These are phyloP conservation scores for Suillus discolor DNA, from an alignment of 768 basidiomycete species.

Conservation along the genomic window DNA sequence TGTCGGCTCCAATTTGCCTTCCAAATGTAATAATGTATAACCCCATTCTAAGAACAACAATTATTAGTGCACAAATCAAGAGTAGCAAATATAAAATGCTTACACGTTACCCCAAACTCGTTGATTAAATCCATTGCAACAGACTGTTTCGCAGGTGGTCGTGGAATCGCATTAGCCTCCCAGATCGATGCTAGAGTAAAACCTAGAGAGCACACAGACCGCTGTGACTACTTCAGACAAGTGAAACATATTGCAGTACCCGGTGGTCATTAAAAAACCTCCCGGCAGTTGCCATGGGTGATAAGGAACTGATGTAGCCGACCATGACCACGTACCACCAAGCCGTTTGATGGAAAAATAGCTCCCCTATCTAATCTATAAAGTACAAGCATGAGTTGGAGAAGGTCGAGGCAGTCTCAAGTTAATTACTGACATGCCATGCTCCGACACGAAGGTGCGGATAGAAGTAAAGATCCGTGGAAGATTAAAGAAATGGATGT, in stretches of 20 bases:
- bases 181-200: slow-evolving; percentile 55
- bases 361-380: slow-evolving; percentile 59
- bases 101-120: slow-evolving; percentile 58
- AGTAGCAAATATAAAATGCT: slow-evolving; percentile 19
- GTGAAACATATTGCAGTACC: slow-evolving; percentile 20
- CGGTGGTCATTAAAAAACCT: slow-evolving; percentile 66
- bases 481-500: too few species aligned
- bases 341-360: slow-evolving; percentile 57
- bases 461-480: slow-evolving; percentile 36
- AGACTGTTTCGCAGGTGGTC: slow-evolving; percentile 56
- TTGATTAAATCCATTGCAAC: slow-evolving; percentile 67
- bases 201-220: slow-evolving; percentile 23
- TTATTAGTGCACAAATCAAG: background rate
- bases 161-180: slow-evolving; percentile 61
- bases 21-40: slow-evolving; percentile 53
- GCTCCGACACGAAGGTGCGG: slow-evolving; percentile 51
- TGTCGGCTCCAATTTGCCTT: slow-evolving; percentile 58
- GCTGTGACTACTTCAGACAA: background rate
- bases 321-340: slow-evolving; percentile 65
- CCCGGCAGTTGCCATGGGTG: slow-evolving; percentile 51
- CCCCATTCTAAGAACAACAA: slow-evolving; percentile 45
- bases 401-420: background rate
- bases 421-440: slow-evolving; percentile 50
- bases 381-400: background rate
- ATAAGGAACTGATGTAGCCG: slow-evolving; percentile 62